Conservation (phyloP, 257 asterid species). For the Vinca minor region DNA sequence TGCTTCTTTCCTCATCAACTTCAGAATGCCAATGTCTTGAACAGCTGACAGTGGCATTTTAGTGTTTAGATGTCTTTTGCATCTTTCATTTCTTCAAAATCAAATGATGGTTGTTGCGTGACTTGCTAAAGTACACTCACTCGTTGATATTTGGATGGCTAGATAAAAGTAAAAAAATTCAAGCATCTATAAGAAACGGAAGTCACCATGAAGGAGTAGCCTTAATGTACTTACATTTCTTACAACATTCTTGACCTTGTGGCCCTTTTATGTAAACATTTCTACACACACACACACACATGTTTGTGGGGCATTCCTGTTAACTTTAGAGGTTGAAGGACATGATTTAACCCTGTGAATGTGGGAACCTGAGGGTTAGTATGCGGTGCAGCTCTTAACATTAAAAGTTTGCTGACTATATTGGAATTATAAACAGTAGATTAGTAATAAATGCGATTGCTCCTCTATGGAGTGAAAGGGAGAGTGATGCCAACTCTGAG, state of each 20-base stretch:
- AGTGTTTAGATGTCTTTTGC: not conserved
- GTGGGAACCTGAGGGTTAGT: not conserved
- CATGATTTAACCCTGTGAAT: too few relatives aligned
- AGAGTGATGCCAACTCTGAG: too few relatives aligned
- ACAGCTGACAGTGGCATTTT: not conserved
- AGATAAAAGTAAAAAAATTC: not conserved
- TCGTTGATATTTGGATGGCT: not conserved
- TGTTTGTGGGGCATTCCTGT: not conserved
- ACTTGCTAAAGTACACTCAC: too few relatives aligned
- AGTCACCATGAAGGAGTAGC: not conserved
- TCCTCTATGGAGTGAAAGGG: too few relatives aligned
- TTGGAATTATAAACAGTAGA: too few relatives aligned
- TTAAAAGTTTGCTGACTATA: too few relatives aligned
- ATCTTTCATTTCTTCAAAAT: slow-evolving; percentile 28
- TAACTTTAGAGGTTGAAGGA: too few relatives aligned
- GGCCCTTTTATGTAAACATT: not conserved
- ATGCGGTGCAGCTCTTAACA: too few relatives aligned
- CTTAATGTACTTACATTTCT: not conserved
- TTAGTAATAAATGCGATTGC: too few relatives aligned
- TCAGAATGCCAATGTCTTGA: not conserved
- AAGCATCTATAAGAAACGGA: not conserved
- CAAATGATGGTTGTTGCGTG: not conserved
- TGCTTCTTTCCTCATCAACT: slow-evolving; percentile 4
- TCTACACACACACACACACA: too few relatives aligned
- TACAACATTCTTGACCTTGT: not conserved